A percentile compares a stretch with the other conserved stretches of the same genome.
These are phyloP conservation scores for Gonium pectorale DNA, from an alignment of 139 green algal genomes.

Conservation along the genomic window DNA sequence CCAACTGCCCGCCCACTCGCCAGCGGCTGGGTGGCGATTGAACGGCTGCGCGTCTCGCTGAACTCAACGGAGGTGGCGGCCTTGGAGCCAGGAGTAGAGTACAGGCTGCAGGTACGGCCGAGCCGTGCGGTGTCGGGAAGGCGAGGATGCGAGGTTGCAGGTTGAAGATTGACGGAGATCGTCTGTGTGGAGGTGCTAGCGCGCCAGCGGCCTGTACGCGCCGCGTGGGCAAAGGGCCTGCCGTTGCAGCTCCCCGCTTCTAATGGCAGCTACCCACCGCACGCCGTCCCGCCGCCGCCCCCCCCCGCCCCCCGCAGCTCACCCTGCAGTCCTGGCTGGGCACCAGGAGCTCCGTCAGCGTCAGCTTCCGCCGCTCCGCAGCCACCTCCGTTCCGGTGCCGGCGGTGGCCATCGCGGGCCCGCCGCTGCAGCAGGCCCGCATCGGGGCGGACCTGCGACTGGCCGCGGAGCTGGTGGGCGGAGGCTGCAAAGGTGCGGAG, in stretches of 20 bases:
- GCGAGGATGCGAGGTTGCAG: background rate
- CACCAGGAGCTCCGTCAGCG: background rate
- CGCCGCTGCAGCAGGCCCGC: background rate
- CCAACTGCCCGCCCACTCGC: too few species aligned
- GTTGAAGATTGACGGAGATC: too few species aligned
- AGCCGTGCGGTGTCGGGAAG: background rate
- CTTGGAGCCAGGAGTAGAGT: background rate
- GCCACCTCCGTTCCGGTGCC: background rate
- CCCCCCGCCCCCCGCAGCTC: too few species aligned
- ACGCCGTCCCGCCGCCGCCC: too few species aligned
- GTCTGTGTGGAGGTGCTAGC: too few species aligned
- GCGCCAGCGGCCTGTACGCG: too few species aligned
- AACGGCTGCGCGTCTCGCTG: background rate
- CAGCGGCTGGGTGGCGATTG: too few species aligned
- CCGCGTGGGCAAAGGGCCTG: too few species aligned
- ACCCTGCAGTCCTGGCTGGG: conserved; percentile 9
- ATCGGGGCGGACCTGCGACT: conserved; percentile 6
- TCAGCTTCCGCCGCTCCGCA: background rate
- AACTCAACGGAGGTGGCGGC: conserved; percentile 12
- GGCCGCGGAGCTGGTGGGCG: background rate
- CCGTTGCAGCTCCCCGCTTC: too few species aligned
- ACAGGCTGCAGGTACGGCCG: background rate
- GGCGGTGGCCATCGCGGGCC: background rate
- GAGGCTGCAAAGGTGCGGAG: conserved; percentile 30
- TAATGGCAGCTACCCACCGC: too few species aligned